phyloP scores from a whole-genome alignment of 176 grass and related monocot genomes.

The Oropetium thomaeum region DNA sequence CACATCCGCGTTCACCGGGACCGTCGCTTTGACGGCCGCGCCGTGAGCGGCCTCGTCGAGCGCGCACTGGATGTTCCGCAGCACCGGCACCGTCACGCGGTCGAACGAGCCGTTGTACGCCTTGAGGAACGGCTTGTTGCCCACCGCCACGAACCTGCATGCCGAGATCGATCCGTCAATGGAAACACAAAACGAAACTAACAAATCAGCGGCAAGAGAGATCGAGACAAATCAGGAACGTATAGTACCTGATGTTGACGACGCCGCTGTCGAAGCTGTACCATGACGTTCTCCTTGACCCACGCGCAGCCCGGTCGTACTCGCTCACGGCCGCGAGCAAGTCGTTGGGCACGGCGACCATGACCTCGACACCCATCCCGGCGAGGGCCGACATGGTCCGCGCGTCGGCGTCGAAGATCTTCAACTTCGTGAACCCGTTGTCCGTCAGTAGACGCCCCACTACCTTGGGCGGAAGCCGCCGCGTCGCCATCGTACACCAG shows the following conservation, averaged over 20 bases:
- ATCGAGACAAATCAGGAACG: neutral
- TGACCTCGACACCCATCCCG: conserved; percentile 67
- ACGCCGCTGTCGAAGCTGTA: conserved; percentile 66
- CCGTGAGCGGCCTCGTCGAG: conserved; percentile 49
- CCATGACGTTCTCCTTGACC: conserved; percentile 67
- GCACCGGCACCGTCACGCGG: conserved; percentile 51
- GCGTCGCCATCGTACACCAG: conserved; percentile 71
- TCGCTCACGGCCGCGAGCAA: conserved; percentile 53
- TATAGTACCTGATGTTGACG: conserved; percentile 63
- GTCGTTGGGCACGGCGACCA: conserved; percentile 74
- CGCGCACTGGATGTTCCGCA: conserved; percentile 63
- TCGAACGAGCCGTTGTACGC: conserved; percentile 61
- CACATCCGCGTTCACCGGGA: conserved; percentile 67
- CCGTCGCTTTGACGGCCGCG: conserved; percentile 58
- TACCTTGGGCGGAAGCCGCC: conserved; percentile 53
- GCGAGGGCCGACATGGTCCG: conserved; percentile 43
- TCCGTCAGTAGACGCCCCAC: conserved; percentile 50
- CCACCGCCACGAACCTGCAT: conserved; percentile 69
- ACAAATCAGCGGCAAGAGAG: neutral
- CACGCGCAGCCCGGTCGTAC: conserved; percentile 42
- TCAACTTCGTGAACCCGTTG: conserved; percentile 64
- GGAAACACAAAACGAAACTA: neutral
- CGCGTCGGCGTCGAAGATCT: conserved; percentile 74
- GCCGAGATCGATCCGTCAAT: too few species aligned
- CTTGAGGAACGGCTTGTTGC: conserved; percentile 66